These are phyloP conservation scores for Fomitiporia mediterranea DNA, from an alignment of 1,284 basidiomycete species.

Conservation along the genomic window DNA sequence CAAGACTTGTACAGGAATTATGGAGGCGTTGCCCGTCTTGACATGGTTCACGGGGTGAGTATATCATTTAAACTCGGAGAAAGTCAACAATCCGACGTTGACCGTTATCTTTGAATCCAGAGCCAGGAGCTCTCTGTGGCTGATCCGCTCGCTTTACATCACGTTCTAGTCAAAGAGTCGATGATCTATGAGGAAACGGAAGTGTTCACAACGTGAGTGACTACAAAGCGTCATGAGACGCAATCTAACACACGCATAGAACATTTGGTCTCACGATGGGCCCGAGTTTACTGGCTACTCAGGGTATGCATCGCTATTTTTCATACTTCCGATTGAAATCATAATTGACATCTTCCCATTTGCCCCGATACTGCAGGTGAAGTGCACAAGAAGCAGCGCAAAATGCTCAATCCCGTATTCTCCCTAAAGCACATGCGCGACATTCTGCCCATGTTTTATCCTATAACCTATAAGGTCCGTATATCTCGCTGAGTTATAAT, in stretches of 20 bases:
- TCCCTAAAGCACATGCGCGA: conserved; percentile 28
- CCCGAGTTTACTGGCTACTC: conserved; percentile 22
- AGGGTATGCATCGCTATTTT: conserved; percentile 11
- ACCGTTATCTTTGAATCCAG: no score
- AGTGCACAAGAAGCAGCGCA: conserved; percentile 26
- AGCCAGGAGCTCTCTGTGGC: conserved; percentile 20
- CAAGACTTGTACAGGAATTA: conserved; percentile 22
- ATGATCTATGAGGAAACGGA: conserved; percentile 28
- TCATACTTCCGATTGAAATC: background rate
- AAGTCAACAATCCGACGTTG: no score
- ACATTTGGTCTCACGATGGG: conserved; percentile 20
- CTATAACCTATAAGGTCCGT: conserved; percentile 26
- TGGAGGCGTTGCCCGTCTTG: conserved; percentile 22
- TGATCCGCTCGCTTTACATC: conserved; percentile 27
- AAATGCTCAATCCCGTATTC: conserved; percentile 31
- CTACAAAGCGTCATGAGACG: background rate
- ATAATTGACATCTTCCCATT: background rate
- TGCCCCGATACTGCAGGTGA: conserved; percentile 22
- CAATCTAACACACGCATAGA: background rate
- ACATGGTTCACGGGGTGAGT: conserved; percentile 26
- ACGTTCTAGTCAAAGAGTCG: conserved; percentile 32
- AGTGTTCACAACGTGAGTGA: conserved; percentile 22
- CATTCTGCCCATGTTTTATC: conserved; percentile 27
- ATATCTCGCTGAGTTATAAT: background rate
- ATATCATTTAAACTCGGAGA: background rate